A percentile compares a stretch with the other conserved stretches of the same genome.
Conservation (phyloP, 345 rosid species). For the Salix arbutifolia region DNA sequence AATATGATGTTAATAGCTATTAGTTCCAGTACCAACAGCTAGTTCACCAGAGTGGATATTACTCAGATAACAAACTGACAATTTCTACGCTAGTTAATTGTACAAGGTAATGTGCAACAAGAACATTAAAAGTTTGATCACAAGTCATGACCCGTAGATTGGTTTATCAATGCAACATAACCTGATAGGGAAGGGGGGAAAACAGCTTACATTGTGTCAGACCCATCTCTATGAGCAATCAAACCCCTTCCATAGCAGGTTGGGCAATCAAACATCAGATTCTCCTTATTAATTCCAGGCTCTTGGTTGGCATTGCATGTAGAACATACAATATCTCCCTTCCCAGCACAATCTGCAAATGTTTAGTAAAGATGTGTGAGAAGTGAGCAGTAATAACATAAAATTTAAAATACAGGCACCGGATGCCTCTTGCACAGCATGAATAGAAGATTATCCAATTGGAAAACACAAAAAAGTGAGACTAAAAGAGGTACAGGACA, state of each 20-base stretch:
- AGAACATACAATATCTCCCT: slow-evolving; percentile 61
- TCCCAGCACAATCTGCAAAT: slow-evolving; percentile 65
- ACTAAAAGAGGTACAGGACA: not conserved
- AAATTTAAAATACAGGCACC: not conserved
- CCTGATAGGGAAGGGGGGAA: not conserved
- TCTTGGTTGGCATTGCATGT: slow-evolving; percentile 74
- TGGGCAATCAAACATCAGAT: slow-evolving; percentile 61
- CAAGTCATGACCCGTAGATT: not conserved
- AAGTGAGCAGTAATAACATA: not conserved
- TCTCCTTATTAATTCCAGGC: slow-evolving; percentile 72
- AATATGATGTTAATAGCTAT: not conserved
- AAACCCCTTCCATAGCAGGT: slow-evolving; percentile 86
- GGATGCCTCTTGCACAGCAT: not conserved
- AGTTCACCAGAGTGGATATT: not conserved
- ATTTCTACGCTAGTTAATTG: not conserved
- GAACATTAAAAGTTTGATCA: not conserved
- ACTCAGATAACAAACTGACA: not conserved
- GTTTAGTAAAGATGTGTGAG: slow-evolving; percentile 2
- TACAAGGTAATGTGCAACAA: not conserved
- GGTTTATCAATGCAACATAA: too few relatives aligned
- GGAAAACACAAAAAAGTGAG: not conserved
- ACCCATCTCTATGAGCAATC: slow-evolving; percentile 89
- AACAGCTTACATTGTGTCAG: slow-evolving; percentile 69
- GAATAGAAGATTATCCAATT: not conserved
- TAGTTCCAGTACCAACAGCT: not conserved